phyloP scores from a whole-genome alignment of 345 rosid genomes.

The Gossypium herbaceum region DNA sequence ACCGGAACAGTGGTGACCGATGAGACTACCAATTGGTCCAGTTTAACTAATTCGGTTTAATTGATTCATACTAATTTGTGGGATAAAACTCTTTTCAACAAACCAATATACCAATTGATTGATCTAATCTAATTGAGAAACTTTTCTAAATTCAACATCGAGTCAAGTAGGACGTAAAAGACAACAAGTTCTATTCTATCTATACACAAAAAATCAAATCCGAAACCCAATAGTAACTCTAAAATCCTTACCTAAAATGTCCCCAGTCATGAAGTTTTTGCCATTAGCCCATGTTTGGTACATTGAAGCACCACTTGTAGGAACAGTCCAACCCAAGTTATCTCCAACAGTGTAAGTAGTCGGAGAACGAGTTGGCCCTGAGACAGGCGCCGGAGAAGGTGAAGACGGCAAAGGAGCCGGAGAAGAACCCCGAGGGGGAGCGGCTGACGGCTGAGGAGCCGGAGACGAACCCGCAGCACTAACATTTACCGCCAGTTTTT shows the following conservation, averaged over 20 bases:
- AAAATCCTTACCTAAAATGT: conserved; percentile 35
- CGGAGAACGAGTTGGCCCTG: neutral
- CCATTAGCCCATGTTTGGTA: conserved; percentile 39
- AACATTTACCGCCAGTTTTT: conserved; percentile 26
- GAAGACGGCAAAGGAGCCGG: conserved; percentile 15
- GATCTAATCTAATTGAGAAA: too few species aligned
- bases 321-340: conserved; percentile 36
- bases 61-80: too few species aligned
- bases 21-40: too few species aligned
- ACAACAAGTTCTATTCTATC: too few species aligned
- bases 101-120: fast-evolving
- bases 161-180: too few species aligned
- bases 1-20: too few species aligned
- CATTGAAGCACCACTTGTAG: conserved; percentile 13
- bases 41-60: too few species aligned
- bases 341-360: conserved; percentile 31
- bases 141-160: too few species aligned
- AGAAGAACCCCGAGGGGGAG: neutral
- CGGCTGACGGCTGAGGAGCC: conserved; percentile 28
- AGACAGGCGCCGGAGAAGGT: conserved; percentile 21
- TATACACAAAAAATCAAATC: too few species aligned
- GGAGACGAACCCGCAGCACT: conserved; percentile 21
- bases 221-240: neutral
- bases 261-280: conserved; percentile 43
- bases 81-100: too few species aligned